These are phyloP conservation scores for Porodaedalea pini DNA, from an alignment of 1,284 basidiomycete genomes.

Conservation along the genomic window DNA sequence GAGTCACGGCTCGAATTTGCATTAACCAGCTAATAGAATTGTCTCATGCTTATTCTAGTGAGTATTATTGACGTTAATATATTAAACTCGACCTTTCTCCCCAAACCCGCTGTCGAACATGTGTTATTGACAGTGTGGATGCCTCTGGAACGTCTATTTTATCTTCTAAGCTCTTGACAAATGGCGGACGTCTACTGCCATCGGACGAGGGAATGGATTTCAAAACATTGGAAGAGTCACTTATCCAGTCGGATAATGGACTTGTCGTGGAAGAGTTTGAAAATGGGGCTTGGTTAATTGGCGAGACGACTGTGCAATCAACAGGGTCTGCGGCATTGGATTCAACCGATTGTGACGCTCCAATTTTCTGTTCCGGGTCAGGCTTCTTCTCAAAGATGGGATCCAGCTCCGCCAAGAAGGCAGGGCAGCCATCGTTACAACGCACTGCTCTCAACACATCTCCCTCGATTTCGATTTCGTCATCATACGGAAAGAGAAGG, in stretches of 20 bases:
- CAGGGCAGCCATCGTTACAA: background rate
- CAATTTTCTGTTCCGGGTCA: conserved; percentile 51
- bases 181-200: conserved; percentile 39
- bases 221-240: conserved; percentile 55
- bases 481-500: conserved; percentile 5
- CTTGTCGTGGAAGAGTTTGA: conserved; percentile 65
- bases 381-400: conserved; percentile 50
- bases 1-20: too few species aligned
- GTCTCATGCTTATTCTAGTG: too few species aligned
- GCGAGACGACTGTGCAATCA: conserved; percentile 24
- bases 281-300: conserved; percentile 49
- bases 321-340: conserved; percentile 14
- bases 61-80: too few species aligned
- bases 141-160: conserved; percentile 39
- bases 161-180: conserved; percentile 35
- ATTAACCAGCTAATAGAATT: too few species aligned
- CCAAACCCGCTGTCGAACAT: conserved; percentile 49
- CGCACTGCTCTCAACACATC: background rate
- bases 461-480: background rate
- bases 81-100: conserved; percentile 28
- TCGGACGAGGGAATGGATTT: conserved; percentile 24
- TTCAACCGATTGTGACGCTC: conserved; percentile 22
- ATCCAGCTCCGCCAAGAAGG: conserved; percentile 27
- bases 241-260: conserved; percentile 54
- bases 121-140: conserved; percentile 48